Evolutionary conservation across 2,329 filamentous ascomycete genomes (phyloP).

Genomic region (Neofusicoccum kwambonambiense): DNA sequence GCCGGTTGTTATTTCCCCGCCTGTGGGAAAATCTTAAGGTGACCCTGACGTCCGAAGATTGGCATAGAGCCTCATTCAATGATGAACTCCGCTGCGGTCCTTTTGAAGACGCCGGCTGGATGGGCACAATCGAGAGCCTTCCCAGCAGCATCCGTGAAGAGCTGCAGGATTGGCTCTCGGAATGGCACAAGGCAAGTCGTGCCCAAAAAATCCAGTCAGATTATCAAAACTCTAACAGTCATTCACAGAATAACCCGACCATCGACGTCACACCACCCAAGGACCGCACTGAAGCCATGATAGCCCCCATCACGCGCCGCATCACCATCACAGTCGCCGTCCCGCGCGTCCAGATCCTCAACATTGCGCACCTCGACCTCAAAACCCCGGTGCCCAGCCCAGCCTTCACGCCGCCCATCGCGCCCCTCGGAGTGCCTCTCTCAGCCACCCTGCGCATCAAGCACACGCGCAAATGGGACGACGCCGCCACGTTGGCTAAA

Average conservation of each 20-base stretch:
- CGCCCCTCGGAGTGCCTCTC: slow-evolving; percentile 64
- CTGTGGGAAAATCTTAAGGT: slow-evolving; percentile 49
- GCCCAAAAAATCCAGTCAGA: no score
- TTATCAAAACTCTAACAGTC: neutral
- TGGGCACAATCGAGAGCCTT: slow-evolving; percentile 51
- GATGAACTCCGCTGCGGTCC: slow-evolving; percentile 52
- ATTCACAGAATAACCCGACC: slow-evolving; percentile 26
- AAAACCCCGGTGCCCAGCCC: slow-evolving; percentile 32
- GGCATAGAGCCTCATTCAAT: slow-evolving; percentile 56
- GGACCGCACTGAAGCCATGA: slow-evolving; percentile 28
- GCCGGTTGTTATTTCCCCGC: slow-evolving; percentile 52
- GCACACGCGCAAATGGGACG: slow-evolving; percentile 56
- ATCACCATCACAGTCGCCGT: slow-evolving; percentile 90
- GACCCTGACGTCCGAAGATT: slow-evolving; percentile 47
- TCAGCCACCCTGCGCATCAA: slow-evolving; percentile 59
- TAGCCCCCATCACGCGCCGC: slow-evolving; percentile 47
- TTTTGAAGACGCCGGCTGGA: slow-evolving; percentile 56
- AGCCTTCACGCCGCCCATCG: slow-evolving; percentile 39
- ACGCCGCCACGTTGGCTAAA: slow-evolving; percentile 25
- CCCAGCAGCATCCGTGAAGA: slow-evolving; percentile 44
- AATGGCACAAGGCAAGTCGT: slow-evolving; percentile 56
- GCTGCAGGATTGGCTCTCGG: slow-evolving; percentile 51
- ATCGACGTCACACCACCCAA: slow-evolving; percentile 25
- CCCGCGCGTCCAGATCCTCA: slow-evolving; percentile 76
- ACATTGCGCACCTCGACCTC: slow-evolving; percentile 70